A percentile compares a stretch with the other conserved stretches of the same genome.
Conservation (phyloP, 331 rosid genomes). For the Dryas integrifolia region DNA sequence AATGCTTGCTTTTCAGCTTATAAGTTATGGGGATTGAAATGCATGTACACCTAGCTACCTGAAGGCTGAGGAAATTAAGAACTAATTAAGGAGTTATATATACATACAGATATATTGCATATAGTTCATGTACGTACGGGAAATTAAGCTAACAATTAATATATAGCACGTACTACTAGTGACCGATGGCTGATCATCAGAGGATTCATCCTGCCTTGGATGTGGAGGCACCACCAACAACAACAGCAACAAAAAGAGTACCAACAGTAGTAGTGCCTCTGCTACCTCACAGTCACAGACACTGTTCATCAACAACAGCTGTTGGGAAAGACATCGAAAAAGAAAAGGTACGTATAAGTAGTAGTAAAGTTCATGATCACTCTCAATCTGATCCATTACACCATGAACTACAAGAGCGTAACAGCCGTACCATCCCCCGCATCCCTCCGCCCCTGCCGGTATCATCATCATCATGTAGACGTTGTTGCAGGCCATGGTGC, state of each 20-base stretch:
- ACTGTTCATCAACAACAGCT: background rate
- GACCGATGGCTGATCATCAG: conserved; percentile 54
- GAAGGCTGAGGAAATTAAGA: too few relatives aligned
- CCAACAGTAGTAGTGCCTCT: background rate
- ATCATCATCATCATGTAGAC: conserved; percentile 15
- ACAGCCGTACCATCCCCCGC: background rate
- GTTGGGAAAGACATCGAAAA: background rate
- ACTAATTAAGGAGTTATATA: too few relatives aligned
- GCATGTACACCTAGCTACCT: too few relatives aligned
- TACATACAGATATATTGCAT: too few relatives aligned
- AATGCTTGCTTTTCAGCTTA: too few relatives aligned
- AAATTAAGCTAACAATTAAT: too few relatives aligned
- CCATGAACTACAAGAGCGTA: background rate
- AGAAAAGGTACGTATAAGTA: background rate
- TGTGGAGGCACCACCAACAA: conserved; percentile 14
- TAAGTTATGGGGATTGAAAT: too few relatives aligned
- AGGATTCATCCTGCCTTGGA: conserved; percentile 48
- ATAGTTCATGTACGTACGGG: too few relatives aligned
- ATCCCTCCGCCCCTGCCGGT: too few relatives aligned
- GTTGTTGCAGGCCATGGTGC: conserved; percentile 48
- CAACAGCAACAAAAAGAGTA: too few relatives aligned
- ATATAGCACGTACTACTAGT: too few relatives aligned
- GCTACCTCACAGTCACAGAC: background rate
- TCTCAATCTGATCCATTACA: background rate
- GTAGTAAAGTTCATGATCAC: background rate